Base-by-base conservation (phyloP, 805 yeast species). In the Zygosaccharomyces bailii region DNA sequence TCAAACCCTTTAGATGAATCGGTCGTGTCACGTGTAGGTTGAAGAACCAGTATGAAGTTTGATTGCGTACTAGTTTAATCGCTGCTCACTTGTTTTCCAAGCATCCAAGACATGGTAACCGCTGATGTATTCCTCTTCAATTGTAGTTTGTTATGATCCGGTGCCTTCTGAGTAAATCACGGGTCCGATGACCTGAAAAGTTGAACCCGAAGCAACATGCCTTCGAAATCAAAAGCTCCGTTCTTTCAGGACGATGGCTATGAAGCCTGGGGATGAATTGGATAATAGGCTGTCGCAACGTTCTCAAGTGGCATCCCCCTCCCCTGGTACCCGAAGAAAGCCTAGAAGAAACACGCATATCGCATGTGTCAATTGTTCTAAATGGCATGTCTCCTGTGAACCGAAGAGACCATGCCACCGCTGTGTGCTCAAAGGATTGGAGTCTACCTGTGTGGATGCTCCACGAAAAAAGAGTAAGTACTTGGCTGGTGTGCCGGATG, bases 371-470 rank as follows among this genome's bases (percentile, higher is more conserved):
- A 93, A 90, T 66, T 91, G 99, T 60, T 89, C 90, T 48, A 78
- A 80, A 55, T 86, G 95, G 2, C 99, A 91, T 63, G 79, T 90
- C 73, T 86, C 97, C 0, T 91, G 99, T 64, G 96, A 90, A 55
- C 78, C 81, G 19, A 62, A 64, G 60, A 77, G 96, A 30, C 96
- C 96, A 0, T 91, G 99, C 57, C 74, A 75, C 43, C 65, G 96
- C 39, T 91, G 99, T 63, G 62, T 84, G 2, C 72, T 71, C 21
- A 73, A 88, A 56, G 91, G 90, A 0, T 66, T 88, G 11, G 75
- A 73, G 1, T 75, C 69, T 11, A 72, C 86, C 0, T 91, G 98
- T 67, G 78, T 78, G 24, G 97, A 93, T 67, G 96, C 96, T 4
- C 93, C 93, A 2, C 70, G 98, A 37, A 89, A 88, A 65, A 73